phyloP scores from a whole-genome alignment of 768 basidiomycete species.

The Lepiota venenata region DNA sequence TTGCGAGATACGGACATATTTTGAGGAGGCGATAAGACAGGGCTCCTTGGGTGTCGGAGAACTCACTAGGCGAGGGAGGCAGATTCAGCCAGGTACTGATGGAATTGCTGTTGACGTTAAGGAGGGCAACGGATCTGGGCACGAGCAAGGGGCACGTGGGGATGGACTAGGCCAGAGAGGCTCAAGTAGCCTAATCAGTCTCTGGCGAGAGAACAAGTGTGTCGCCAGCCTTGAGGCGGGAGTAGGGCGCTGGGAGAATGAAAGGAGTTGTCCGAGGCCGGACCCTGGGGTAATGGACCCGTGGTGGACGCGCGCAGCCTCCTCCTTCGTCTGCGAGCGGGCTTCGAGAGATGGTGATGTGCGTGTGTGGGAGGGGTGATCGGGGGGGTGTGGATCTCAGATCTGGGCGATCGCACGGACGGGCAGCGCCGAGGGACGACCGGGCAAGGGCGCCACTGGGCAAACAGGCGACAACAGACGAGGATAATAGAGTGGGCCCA shows the following conservation, averaged over 20 bases:
- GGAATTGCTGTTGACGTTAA: no score
- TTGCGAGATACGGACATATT: no score
- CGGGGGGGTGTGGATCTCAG: slow-evolving; percentile 4
- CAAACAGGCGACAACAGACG: slow-evolving; percentile 23
- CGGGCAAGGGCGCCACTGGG: neutral
- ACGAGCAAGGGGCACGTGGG: neutral
- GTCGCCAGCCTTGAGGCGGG: neutral
- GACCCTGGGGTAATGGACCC: neutral
- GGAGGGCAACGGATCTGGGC: neutral
- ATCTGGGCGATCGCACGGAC: slow-evolving; percentile 10
- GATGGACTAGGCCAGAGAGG: neutral
- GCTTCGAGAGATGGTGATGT: neutral
- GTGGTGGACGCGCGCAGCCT: neutral
- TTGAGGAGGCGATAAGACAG: no score
- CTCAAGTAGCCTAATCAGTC: neutral
- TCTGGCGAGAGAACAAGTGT: neutral
- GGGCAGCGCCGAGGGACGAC: slow-evolving; percentile 17
- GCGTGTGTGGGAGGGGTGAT: neutral
- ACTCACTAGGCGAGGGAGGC: neutral
- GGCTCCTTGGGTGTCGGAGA: neutral
- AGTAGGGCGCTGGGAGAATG: neutral
- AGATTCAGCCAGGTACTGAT: no score
- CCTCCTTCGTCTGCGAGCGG: neutral
- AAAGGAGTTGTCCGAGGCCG: slow-evolving; percentile 1
- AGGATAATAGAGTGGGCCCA: slow-evolving; percentile 5